Percentiles rank a stretch among this genome's conserved stretches.
phyloP scores from a whole-genome alignment of 306 rosid genomes.

The Cicer yamashitae region DNA sequence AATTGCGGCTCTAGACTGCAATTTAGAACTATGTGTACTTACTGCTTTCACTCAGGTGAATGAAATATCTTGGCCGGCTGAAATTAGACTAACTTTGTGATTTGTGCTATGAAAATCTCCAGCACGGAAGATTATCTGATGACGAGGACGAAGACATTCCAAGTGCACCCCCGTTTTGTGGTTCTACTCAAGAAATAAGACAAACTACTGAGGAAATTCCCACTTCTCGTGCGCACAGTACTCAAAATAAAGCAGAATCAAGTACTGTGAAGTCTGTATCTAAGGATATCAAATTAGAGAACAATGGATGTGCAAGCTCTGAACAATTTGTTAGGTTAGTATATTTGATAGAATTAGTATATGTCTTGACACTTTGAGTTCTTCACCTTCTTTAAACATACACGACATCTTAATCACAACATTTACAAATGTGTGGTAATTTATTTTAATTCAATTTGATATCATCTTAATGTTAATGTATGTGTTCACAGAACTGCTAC shows the following conservation, averaged over 20 bases:
- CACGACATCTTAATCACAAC: slow-evolving; percentile 17
- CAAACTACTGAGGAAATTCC: slow-evolving; percentile 52
- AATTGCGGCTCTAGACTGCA: no score
- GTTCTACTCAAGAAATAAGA: slow-evolving; percentile 66
- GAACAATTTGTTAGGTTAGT: slow-evolving; percentile 74
- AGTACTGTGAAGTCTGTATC: slow-evolving; percentile 44
- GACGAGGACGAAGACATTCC: slow-evolving; percentile 73
- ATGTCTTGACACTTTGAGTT: background rate
- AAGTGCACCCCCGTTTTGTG: slow-evolving; percentile 88
- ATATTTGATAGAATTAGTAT: slow-evolving; percentile 27
- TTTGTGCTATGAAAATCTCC: slow-evolving; percentile 47
- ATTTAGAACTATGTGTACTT: no score
- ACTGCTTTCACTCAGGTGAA: no score
- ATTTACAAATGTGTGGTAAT: background rate
- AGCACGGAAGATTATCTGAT: slow-evolving; percentile 64
- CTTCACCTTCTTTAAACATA: slow-evolving; percentile 9
- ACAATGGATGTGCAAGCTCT: slow-evolving; percentile 46
- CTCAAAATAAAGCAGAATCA: slow-evolving; percentile 46
- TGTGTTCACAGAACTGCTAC: slow-evolving; percentile 60
- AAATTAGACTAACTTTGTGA: slow-evolving; percentile 48
- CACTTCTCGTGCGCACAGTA: slow-evolving; percentile 46
- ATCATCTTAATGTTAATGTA: slow-evolving; percentile 25
- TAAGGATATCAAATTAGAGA: slow-evolving; percentile 44
- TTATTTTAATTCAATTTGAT: slow-evolving; percentile 3
- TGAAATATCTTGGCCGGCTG: slow-evolving; percentile 29